Percentiles rank a stretch among this genome's conserved stretches.
phyloP scores from a whole-genome alignment of 2,329 filamentous ascomycete genomes.

The Emydomyces testavorans region DNA sequence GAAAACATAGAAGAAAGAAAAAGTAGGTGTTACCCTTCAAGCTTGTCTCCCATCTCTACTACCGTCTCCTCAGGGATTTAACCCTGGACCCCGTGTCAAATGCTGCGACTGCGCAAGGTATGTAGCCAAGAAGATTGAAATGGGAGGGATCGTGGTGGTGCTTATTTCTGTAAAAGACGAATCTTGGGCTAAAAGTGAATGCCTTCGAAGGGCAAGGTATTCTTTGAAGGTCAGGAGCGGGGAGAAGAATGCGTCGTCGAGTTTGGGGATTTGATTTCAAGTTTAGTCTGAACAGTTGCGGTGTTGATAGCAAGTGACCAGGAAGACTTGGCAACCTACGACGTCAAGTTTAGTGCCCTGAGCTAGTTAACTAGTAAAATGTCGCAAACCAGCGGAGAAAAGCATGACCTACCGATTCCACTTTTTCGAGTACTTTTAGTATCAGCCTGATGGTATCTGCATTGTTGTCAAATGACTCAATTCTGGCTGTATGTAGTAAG shows the following conservation, averaged over 20 bases:
- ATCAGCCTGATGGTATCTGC: too few species aligned
- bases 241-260: neutral
- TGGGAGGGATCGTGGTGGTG: neutral
- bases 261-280: neutral
- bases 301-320: neutral
- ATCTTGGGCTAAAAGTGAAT: neutral
- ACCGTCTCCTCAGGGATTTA: conserved; percentile 10
- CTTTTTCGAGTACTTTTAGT: too few species aligned
- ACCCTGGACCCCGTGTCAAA: neutral
- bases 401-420: too few species aligned
- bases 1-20: neutral
- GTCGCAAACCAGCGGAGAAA: too few species aligned
- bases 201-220: neutral
- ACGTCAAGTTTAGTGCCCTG: neutral
- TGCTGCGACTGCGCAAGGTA: too few species aligned
- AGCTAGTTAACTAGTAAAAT: too few species aligned
- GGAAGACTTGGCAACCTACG: neutral
- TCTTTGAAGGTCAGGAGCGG: neutral
- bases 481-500: too few species aligned
- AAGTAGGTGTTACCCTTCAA: conserved; percentile 19
- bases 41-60: conserved; percentile 24
- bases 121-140: neutral
- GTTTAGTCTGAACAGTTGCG: neutral
- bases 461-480: too few species aligned
- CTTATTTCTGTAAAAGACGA: neutral